These are phyloP conservation scores for Eucommia ulmoides DNA, from an alignment of 257 asterid genomes.

Conservation along the genomic window DNA sequence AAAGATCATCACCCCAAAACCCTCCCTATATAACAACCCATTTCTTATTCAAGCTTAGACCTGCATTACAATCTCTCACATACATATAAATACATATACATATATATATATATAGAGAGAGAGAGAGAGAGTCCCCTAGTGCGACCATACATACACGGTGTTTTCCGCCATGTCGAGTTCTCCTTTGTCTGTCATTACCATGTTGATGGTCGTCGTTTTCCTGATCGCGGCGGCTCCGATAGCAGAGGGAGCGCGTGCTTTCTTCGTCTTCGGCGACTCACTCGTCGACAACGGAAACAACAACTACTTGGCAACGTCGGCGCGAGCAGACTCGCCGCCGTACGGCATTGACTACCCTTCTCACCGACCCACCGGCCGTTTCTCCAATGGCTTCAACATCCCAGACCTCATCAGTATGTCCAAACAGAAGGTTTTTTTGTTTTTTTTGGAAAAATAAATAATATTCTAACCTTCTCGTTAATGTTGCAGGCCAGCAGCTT, in stretches of 20 bases:
- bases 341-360: slow-evolving; percentile 70
- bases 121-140: not conserved
- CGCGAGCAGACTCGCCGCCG: slow-evolving; percentile 74
- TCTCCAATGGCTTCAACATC: slow-evolving; percentile 59
- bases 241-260: slow-evolving; percentile 45
- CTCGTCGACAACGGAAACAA: slow-evolving; percentile 73
- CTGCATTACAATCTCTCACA: not conserved
- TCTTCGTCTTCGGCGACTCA: slow-evolving; percentile 74
- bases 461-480: not conserved
- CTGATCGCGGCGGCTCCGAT: slow-evolving; percentile 1
- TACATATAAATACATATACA: not conserved
- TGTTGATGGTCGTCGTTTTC: slow-evolving; percentile 6
- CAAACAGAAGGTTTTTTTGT: not conserved
- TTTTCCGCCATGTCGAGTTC: slow-evolving; percentile 14
- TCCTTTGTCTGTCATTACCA: slow-evolving; percentile 1
- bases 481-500: slow-evolving; percentile 39
- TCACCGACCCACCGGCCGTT: slow-evolving; percentile 69
- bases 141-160: not conserved
- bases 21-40: slow-evolving; percentile 15
- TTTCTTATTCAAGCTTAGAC: not conserved
- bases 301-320: slow-evolving; percentile 47
- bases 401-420: slow-evolving; percentile 64
- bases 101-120: not conserved
- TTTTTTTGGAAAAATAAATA: no score
- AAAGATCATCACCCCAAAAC: not conserved